These are phyloP conservation scores for Naegleria gruberi DNA, from an alignment of 208 protist genomes.

Conservation along the genomic window DNA sequence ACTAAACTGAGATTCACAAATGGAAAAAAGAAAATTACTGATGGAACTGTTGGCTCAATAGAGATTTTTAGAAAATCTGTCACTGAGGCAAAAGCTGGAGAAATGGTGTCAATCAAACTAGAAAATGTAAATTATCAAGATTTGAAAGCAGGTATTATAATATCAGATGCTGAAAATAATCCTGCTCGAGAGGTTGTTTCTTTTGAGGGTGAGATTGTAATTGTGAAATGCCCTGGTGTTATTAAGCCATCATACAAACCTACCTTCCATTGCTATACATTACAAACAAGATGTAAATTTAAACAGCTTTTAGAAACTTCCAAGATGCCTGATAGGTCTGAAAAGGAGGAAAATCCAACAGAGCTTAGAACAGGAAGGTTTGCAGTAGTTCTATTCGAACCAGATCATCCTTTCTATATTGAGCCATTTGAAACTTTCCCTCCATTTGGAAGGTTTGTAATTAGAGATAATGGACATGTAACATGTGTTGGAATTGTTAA, in stretches of 20 bases:
- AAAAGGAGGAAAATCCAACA: slow-evolving; percentile 49
- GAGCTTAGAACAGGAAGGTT: too few relatives aligned
- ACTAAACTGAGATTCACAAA: slow-evolving; percentile 44
- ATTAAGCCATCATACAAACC: slow-evolving; percentile 51
- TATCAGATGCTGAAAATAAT: slow-evolving; percentile 46
- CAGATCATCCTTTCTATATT: too few relatives aligned
- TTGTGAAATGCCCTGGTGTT: slow-evolving; percentile 48
- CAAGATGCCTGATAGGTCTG: slow-evolving; percentile 45
- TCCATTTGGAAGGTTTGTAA: too few relatives aligned
- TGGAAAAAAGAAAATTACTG: slow-evolving; percentile 29
- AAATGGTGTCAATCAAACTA: slow-evolving; percentile 38
- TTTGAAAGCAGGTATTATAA: slow-evolving; percentile 49
- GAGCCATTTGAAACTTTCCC: too few relatives aligned
- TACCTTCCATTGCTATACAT: slow-evolving; percentile 44
- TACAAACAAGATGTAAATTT: slow-evolving; percentile 43
- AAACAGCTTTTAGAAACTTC: slow-evolving; percentile 46
- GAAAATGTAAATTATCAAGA: slow-evolving; percentile 53
- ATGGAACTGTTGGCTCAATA: slow-evolving; percentile 38
- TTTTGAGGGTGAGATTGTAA: slow-evolving; percentile 49
- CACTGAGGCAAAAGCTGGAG: slow-evolving; percentile 33
- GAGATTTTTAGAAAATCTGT: slow-evolving; percentile 41
- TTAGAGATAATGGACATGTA: too few relatives aligned
- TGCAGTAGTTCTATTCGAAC: too few relatives aligned
- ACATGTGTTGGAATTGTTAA: too few relatives aligned
- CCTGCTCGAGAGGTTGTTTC: slow-evolving; percentile 38